phyloP scores from a whole-genome alignment of 2,329 filamentous ascomycete species.

The Cladophialophora exuberans region DNA sequence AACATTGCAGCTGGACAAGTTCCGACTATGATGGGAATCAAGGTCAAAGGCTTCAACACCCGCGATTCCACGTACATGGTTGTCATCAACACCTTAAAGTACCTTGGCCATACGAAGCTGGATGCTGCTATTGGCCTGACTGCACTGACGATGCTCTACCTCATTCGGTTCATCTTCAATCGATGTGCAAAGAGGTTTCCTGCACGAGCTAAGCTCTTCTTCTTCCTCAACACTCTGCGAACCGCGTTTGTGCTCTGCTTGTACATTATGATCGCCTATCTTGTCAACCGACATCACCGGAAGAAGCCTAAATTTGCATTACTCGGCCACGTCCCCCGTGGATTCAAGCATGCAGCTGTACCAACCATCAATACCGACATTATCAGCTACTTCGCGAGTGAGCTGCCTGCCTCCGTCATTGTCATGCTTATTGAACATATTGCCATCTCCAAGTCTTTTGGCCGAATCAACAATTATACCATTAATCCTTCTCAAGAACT shows the following conservation, averaged over 20 bases:
- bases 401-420: conserved; percentile 85
- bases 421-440: conserved; percentile 98
- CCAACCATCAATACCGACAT: conserved; percentile 70
- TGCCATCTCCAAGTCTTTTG: conserved; percentile 95
- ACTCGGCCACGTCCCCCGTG: conserved; percentile 76
- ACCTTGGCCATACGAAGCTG: conserved; percentile 67
- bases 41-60: conserved; percentile 68
- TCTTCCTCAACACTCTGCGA: conserved; percentile 88
- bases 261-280: conserved; percentile 88
- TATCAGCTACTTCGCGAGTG: conserved; percentile 67
- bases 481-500: conserved; percentile 96
- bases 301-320: conserved; percentile 72
- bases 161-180: conserved; percentile 69
- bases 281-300: conserved; percentile 72
- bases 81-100: conserved; percentile 78
- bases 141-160: conserved; percentile 75
- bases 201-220: conserved; percentile 71
- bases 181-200: conserved; percentile 71
- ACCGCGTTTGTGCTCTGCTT: conserved; percentile 90
- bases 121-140: conserved; percentile 90
- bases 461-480: conserved; percentile 91
- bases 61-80: conserved; percentile 79
- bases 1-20: conserved; percentile 86
- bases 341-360: conserved; percentile 78
- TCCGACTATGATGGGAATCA: conserved; percentile 78